A percentile compares a stretch with the other conserved stretches of the same genome.
Conservation (phyloP, 2,329 filamentous ascomycete species). For the Cladosporium cucumerinum region DNA sequence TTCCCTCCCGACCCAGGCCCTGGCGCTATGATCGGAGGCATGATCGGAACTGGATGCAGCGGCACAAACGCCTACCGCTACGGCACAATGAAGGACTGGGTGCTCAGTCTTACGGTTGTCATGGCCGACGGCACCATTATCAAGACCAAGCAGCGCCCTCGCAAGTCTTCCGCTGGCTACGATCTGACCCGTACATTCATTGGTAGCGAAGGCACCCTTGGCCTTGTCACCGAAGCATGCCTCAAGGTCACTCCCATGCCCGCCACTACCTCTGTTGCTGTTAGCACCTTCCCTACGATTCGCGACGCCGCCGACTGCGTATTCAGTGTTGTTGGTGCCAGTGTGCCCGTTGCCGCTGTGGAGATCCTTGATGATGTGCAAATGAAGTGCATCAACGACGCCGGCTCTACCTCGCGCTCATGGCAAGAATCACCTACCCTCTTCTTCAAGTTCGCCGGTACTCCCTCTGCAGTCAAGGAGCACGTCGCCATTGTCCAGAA, state of each 20-base stretch:
- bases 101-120: constrained; percentile 79
- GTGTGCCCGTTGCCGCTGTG: constrained; percentile 83
- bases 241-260: constrained; percentile 82
- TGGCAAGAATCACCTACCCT: constrained; percentile 70
- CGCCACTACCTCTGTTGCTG: constrained; percentile 74
- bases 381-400: constrained; percentile 70
- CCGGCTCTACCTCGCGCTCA: constrained; percentile 59
- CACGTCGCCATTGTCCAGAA: constrained; percentile 67
- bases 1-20: constrained; percentile 91
- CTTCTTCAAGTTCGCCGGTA: constrained; percentile 74
- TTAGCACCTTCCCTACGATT: constrained; percentile 62
- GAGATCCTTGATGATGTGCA: constrained; percentile 91
- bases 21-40: constrained; percentile 87
- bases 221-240: constrained; percentile 85
- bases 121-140: constrained; percentile 86
- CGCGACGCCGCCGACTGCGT: constrained; percentile 76
- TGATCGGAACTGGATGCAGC: constrained; percentile 72
- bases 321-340: constrained; percentile 71
- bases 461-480: constrained; percentile 68
- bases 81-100: constrained; percentile 94
- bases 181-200: constrained; percentile 87
- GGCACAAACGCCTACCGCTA: constrained; percentile 91
- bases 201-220: constrained; percentile 86
- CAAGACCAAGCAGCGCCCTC: constrained; percentile 81
- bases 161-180: constrained; percentile 89